Evolutionary conservation across 2,329 filamentous ascomycete species (phyloP).

Genomic region (Thelonectria rubi): DNA sequence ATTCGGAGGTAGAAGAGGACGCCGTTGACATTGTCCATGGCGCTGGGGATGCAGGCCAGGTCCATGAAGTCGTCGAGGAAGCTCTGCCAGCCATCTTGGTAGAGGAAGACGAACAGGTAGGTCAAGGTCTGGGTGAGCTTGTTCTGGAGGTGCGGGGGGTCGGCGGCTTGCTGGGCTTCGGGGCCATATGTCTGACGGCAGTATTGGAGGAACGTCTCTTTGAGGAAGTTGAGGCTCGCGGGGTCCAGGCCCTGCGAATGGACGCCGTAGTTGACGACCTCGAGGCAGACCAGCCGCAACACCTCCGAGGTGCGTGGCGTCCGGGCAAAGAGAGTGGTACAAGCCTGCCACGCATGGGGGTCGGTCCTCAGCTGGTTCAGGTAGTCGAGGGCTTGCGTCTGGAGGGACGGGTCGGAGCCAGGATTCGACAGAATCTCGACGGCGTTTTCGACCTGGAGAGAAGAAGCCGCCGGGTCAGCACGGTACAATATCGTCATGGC

Average conservation of each 20-base stretch:
- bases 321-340: constrained; percentile 84
- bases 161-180: constrained; percentile 66
- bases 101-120: constrained; percentile 88
- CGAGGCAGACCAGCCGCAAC: constrained; percentile 87
- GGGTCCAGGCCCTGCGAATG: constrained; percentile 80
- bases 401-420: constrained; percentile 76
- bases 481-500: neutral
- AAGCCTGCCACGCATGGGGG: constrained; percentile 89
- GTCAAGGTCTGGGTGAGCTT: constrained; percentile 97
- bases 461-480: constrained; percentile 25
- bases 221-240: constrained; percentile 77
- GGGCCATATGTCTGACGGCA: constrained; percentile 77
- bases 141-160: constrained; percentile 86
- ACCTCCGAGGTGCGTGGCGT: constrained; percentile 80
- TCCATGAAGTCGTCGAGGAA: constrained; percentile 92
- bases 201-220: constrained; percentile 84
- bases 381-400: constrained; percentile 84
- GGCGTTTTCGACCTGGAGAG: constrained; percentile 83
- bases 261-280: constrained; percentile 92
- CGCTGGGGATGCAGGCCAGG: constrained; percentile 72
- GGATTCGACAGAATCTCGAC: constrained; percentile 94
- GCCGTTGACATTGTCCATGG: constrained; percentile 75
- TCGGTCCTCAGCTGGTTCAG: constrained; percentile 81
- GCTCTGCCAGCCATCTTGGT: constrained; percentile 84
- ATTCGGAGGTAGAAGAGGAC: constrained; percentile 90